Evolutionary conservation across 345 rosid genomes (phyloP), one percentile per base, ranked within the genome.

Genomic region (Sonneratia caseolaris): DNA sequence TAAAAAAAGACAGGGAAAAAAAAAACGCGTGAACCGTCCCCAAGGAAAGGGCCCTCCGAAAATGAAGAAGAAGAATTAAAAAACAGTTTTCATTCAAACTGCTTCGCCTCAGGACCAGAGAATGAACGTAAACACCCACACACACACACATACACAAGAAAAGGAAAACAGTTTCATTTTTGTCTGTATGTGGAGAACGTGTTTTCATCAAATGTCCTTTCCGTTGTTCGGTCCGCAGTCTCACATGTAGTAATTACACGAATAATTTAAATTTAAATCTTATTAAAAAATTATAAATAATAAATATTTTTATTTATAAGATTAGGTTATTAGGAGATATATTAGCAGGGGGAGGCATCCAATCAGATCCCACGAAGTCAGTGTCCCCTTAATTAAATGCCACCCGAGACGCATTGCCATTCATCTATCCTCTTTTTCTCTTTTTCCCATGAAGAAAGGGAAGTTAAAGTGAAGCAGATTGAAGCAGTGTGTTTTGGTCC

Each of bases 11-110:
- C 0, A 27, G 13, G 14, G 24, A 7, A 22, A 7, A 75, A 21
- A 62, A 79, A 77, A 76, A 75, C 86, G 84, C 85, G 88, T 83
- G 80, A 68, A 69, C 81, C 82, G 55, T 48, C 79, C 73, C 70
- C 61, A 4, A 4, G 36, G 0, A 9, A 38, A 19, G 40, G 15
- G 21, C 42, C 62, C 36, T 42, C 15, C 8, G 11, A 49, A 42
- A n/a, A 35, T 27, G 13, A 57, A 18, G 13, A n/a, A 64, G 5
- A 35, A 14, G 22, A 65, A 15, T n/a, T n/a, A 55, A n/a, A 21
- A 37, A 16, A 37, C 53, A 73, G 78, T 79, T 62, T 75, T 61
- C 78, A 79, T 83, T 80, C 73, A 67, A 79, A 72, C 3, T 56
- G 42, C 15, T 48, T 35, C 64, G 18, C 81, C 75, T 7, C 9